Evolutionary conservation across 352 stramenopile species (phyloP).

Genomic region (Globisporangium mamillatum): DNA sequence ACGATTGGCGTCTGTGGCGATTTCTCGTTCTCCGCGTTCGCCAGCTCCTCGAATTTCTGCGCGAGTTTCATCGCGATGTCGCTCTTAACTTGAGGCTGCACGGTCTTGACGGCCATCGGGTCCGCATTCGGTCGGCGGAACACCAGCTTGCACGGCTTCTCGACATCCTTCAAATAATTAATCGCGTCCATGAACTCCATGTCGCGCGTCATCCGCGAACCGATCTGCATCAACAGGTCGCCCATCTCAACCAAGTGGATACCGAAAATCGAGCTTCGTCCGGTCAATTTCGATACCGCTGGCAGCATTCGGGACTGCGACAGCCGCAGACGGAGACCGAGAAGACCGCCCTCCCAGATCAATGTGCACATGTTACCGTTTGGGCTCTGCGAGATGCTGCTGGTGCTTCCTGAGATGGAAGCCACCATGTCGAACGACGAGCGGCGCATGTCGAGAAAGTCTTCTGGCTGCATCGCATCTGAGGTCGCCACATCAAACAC

Average conservation of each 20-base stretch:
- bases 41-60: conserved; percentile 77
- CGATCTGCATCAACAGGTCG: conserved; percentile 77
- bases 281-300: conserved; percentile 82
- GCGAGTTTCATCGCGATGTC: conserved; percentile 67
- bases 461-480: conserved; percentile 27
- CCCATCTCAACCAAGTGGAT: conserved; percentile 85
- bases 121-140: conserved; percentile 69
- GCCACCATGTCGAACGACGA: conserved; percentile 73
- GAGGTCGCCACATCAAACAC: conserved; percentile 13
- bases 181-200: conserved; percentile 87
- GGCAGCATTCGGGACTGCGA: conserved; percentile 80
- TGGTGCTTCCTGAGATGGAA: conserved; percentile 62
- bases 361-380: conserved; percentile 76
- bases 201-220: conserved; percentile 57
- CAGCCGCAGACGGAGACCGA: conserved; percentile 74
- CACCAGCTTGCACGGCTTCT: conserved; percentile 74
- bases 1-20: conserved; percentile 58
- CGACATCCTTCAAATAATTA: conserved; percentile 74
- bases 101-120: conserved; percentile 74
- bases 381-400: conserved; percentile 49
- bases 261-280: conserved; percentile 80
- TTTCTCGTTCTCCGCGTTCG: conserved; percentile 66
- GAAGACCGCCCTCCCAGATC: conserved; percentile 78
- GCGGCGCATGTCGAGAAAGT: conserved; percentile 58
- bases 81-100: conserved; percentile 72